A percentile compares a stretch with the other conserved stretches of the same genome.
Conservation (phyloP, 345 rosid genomes). For the Raphanus raphanistrum region DNA sequence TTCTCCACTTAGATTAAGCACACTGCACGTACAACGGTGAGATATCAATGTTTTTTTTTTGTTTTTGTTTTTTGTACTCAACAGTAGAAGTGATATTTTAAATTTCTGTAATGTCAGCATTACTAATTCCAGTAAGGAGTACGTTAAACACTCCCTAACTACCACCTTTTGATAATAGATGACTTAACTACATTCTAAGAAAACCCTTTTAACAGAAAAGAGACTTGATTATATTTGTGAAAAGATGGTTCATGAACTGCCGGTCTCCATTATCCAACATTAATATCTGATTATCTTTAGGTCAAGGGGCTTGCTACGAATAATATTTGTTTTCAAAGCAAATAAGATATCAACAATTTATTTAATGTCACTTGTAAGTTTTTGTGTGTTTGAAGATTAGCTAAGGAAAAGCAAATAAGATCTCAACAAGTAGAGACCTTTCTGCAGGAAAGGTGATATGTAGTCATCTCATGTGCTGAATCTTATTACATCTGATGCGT, state of each 20-base stretch:
- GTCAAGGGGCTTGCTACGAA: not conserved
- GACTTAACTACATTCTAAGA: not conserved
- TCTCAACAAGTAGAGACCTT: conserved; percentile 1
- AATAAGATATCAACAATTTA: too few species aligned
- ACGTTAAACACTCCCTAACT: conserved; percentile 11
- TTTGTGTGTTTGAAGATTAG: not conserved
- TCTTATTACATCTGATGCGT: conserved; percentile 19
- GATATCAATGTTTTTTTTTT: conserved; percentile 14
- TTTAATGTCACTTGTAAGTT: not conserved
- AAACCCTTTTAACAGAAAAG: not conserved
- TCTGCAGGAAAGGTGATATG: conserved; percentile 19
- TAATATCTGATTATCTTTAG: not conserved
- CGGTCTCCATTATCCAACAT: not conserved
- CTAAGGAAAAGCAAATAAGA: not conserved
- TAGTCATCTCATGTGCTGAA: conserved; percentile 22
- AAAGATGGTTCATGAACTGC: not conserved
- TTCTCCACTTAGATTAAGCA: not conserved
- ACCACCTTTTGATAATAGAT: conserved; percentile 9
- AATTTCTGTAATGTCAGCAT: not conserved
- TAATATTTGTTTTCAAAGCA: not conserved
- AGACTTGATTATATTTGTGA: not conserved
- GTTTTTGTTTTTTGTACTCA: conserved; percentile 23
- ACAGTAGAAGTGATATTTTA: not conserved
- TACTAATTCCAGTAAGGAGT: not conserved
- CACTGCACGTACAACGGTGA: not conserved